Evolutionary conservation across 306 rosid genomes (phyloP), one percentile per base, ranked within the genome.

Genomic region (Sindora glabra): DNA sequence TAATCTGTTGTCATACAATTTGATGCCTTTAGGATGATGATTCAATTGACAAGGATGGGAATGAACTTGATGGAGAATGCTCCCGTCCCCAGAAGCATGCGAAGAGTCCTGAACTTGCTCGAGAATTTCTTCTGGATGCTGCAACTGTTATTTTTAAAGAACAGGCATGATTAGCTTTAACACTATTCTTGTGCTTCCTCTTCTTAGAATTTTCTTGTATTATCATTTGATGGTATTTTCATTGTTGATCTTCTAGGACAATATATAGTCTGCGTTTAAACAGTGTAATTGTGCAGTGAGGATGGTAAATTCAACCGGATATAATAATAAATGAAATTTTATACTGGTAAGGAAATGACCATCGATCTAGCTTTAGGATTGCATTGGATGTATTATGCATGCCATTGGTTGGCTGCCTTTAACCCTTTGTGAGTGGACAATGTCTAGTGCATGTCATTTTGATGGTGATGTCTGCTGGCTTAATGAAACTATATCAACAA

Each of bases 31-130:
- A 86, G 98, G 96, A 92, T 75, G 98, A 92, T 68, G 96, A 92
- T 78, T 79, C 94, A 38, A 59, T 88, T 78, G 98, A 92, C 77
- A 92, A 77, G 77, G 98, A 92, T 53, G 94, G 94, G 49, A 92
- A 88, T 49, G 98, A 88, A 51, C 62, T 88, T 61, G 98, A 92
- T 78, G 98, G 92, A 86, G 98, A 92, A 62, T 92, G 98, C 73
- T 77, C 96, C 62, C 98, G 96, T 72, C 98, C 98, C 29, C 96
- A 94, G 78, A 94, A 94, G 69, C 97, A 94, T 75, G 99, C 99
- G 21, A 94, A 94, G 80, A 94, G 99, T 84, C 99, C 99, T 53
- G 97, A 94, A 79, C 99, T 94, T 71, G 99, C 97, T 37, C 94
- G 99, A 38, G 99, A 94, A 60, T 94, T 94, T 76, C 91, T 94